Evolutionary conservation across 2,329 filamentous ascomycete species (phyloP).

Genomic region (Pseudogymnoascus verrucosus): DNA sequence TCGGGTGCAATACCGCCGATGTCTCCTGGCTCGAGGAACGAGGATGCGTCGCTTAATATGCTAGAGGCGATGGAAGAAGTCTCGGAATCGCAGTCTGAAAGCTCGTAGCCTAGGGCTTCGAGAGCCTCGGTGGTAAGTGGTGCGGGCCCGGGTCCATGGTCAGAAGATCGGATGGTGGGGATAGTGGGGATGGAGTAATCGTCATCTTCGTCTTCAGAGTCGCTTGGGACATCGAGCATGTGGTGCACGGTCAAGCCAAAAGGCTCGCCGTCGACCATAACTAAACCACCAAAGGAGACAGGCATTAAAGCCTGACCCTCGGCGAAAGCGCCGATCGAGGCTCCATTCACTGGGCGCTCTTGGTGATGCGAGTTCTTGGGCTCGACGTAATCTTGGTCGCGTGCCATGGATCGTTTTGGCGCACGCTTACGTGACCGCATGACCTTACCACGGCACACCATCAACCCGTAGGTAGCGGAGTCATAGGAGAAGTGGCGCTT

Average conservation of each 20-base stretch:
- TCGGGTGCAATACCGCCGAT: conserved; percentile 54
- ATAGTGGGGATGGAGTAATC: neutral
- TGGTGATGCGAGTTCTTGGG: conserved; percentile 71
- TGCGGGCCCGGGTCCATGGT: neutral
- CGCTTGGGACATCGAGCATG: conserved; percentile 71
- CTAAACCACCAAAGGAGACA: conserved; percentile 81
- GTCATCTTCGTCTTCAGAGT: conserved; percentile 32
- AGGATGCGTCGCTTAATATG: conserved; percentile 35
- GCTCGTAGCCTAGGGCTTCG: conserved; percentile 50
- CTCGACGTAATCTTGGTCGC: conserved; percentile 33
- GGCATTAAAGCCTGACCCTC: conserved; percentile 80
- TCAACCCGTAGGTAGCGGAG: conserved; percentile 53
- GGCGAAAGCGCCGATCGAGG: conserved; percentile 86
- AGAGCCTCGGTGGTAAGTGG: conserved; percentile 40
- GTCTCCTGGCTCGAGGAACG: conserved; percentile 60
- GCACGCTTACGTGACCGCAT: conserved; percentile 48
- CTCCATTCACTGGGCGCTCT: conserved; percentile 69
- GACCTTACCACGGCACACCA: conserved; percentile 64
- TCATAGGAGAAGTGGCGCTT: conserved; percentile 66
- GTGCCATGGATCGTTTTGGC: conserved; percentile 34
- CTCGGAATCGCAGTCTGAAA: conserved; percentile 55
- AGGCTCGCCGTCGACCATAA: conserved; percentile 74
- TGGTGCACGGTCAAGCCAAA: conserved; percentile 97
- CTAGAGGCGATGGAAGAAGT: conserved; percentile 30
- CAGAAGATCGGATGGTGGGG: neutral